Base-by-base conservation (phyloP, 2,329 filamentous ascomycete genomes). In the Pestalotiopsis sp. region DNA sequence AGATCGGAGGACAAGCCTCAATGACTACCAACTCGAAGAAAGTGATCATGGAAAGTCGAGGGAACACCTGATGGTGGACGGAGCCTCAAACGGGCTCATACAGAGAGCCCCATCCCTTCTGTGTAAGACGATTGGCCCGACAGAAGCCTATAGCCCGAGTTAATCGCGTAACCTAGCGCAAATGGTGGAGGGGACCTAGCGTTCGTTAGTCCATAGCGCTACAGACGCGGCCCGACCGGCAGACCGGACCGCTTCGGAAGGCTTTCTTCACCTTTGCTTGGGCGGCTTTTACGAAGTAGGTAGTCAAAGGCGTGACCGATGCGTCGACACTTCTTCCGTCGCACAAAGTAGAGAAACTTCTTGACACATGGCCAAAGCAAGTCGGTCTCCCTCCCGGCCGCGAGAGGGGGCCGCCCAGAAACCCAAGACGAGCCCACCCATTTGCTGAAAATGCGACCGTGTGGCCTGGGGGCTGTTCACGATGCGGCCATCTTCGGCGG, bases 221-320 rank as follows among this genome's bases (percentile, higher is more conserved):
- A 40, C 20, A 31, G 38, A 36, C 17, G 65, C 65, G 65, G 65
- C 23, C 65, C 65, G 65, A 56, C 52, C 65, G 65, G 65, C 65
- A 66, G 25, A 23, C 20, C 62, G 45, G 62, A 23, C 62, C 40
- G 23, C 45, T 14, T 65, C 62, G 62, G 62, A 56, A 65, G 62
- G 62, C 62, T 45, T 66, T 20, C 49, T 25, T 45, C 27, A 12
- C 4, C 12, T 57, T 23, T 49, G 41, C 25, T 36, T n/a, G 36
- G 31, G n/a, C 31, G 31, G 31, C 31, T 36, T 36, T 36, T 36
- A 38, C 25, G 12, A 25, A 5, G 17, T 27, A 25, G 23, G 17
- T 13, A 45, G 20, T 14, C 63, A 36, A 36, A 7, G 63, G 45
- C 63, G 45, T 56, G 45, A 23, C 41, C 63, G 63, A 38, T 36